phyloP scores from a whole-genome alignment of 768 basidiomycete genomes.

The Solioccasus polychromus region DNA sequence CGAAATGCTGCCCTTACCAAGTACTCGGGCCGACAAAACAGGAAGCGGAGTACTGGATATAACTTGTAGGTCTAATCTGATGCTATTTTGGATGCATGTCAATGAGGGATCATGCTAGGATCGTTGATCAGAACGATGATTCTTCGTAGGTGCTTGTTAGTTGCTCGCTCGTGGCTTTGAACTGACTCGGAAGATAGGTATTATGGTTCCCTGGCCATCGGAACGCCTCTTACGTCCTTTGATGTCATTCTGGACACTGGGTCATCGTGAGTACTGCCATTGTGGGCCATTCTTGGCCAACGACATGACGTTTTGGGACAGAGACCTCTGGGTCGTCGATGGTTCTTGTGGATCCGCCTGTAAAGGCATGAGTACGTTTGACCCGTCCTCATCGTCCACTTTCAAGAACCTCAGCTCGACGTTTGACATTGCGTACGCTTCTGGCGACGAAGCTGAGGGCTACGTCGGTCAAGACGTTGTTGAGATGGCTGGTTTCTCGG shows the following conservation, averaged over 20 bases:
- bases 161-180: neutral
- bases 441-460: conserved; percentile 46
- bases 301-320: conserved; percentile 16
- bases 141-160: conserved; percentile 46
- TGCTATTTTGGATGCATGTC: neutral
- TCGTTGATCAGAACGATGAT: conserved; percentile 64
- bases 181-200: conserved; percentile 24
- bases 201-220: conserved; percentile 40
- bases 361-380: conserved; percentile 30
- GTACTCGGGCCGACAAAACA: conserved; percentile 37
- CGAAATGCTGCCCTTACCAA: conserved; percentile 41
- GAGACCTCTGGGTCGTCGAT: conserved; percentile 51
- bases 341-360: conserved; percentile 32
- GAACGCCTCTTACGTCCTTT: conserved; percentile 46
- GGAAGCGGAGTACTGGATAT: conserved; percentile 46
- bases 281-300: neutral
- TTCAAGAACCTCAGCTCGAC: conserved; percentile 35
- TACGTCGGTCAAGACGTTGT: conserved; percentile 45
- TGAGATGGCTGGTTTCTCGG: conserved; percentile 49
- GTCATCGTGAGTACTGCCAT: conserved; percentile 28
- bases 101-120: conserved; percentile 32
- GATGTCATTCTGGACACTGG: conserved; percentile 55
- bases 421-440: conserved; percentile 48
- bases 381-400: conserved; percentile 34
- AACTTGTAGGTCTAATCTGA: conserved; percentile 43